These are phyloP conservation scores for Spathaspora girioi DNA, from an alignment of 805 yeast genomes.

Conservation along the genomic window DNA sequence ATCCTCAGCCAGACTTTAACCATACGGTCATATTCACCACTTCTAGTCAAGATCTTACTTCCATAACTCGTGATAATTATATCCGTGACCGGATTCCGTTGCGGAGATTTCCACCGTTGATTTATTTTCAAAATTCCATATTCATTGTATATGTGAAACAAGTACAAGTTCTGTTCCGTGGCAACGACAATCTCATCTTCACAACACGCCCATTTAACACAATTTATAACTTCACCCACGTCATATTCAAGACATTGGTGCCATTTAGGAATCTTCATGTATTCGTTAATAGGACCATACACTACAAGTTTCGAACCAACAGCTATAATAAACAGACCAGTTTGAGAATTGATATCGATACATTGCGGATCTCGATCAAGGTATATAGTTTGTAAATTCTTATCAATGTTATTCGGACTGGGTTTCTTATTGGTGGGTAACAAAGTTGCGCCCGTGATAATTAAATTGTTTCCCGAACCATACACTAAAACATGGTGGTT, in stretches of 20 bases:
- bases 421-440: conserved; percentile 6
- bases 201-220: conserved; percentile 51
- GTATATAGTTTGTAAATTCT: conserved; percentile 71
- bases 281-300: conserved; percentile 56
- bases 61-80: conserved; percentile 67
- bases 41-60: conserved; percentile 55
- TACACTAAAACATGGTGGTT: conserved; percentile 62
- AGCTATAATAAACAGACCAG: conserved; percentile 60
- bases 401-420: conserved; percentile 8
- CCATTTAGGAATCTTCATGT: conserved; percentile 45
- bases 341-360: conserved; percentile 57
- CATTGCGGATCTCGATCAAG: conserved; percentile 62
- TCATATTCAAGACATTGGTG: conserved; percentile 22
- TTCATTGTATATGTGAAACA: conserved; percentile 51
- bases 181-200: conserved; percentile 62
- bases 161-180: conserved; percentile 43
- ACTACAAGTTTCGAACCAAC: conserved; percentile 41
- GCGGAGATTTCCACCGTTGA: conserved; percentile 45
- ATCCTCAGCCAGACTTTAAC: conserved; percentile 78
- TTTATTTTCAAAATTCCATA: conserved; percentile 37
- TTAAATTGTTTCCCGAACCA: conserved; percentile 85
- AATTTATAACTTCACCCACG: conserved; percentile 23
- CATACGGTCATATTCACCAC: conserved; percentile 58
- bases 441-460: conserved; percentile 32
- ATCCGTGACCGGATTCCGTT: conserved; percentile 58